A percentile compares a stretch with the other conserved stretches of the same genome.
These are phyloP conservation scores for Trichoderma lentiforme DNA, from an alignment of 2,329 filamentous ascomycete species.

Conservation along the genomic window DNA sequence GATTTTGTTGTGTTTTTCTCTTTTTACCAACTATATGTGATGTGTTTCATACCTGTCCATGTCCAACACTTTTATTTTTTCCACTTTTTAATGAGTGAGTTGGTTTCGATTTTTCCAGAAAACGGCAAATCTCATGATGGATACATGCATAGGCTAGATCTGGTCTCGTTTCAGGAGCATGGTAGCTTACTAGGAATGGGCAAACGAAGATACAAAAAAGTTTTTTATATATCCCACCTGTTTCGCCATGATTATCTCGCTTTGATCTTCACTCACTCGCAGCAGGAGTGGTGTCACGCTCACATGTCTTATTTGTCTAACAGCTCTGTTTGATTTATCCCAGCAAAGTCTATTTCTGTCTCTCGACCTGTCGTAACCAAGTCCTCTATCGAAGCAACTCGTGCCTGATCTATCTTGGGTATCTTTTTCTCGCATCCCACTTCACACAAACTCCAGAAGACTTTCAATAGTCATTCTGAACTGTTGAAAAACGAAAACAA, in stretches of 20 bases:
- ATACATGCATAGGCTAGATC: slow-evolving; percentile 4
- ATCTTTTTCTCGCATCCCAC: background rate
- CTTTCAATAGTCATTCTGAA: background rate
- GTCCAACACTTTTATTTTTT: background rate
- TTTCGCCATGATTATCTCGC: background rate
- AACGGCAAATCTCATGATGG: background rate
- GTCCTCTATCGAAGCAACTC: background rate
- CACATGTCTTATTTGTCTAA: background rate
- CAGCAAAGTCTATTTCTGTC: background rate
- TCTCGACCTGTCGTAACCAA: background rate
- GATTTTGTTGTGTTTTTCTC: background rate
- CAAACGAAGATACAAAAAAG: background rate
- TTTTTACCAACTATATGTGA: background rate
- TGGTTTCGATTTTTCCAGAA: background rate
- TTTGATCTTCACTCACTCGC: background rate
- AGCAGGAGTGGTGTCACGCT: no score
- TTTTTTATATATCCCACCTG: background rate
- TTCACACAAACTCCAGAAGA: background rate
- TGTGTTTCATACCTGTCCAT: background rate
- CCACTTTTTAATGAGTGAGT: slow-evolving; percentile 2
- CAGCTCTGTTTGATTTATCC: background rate
- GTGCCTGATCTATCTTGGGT: background rate
- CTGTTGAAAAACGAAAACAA: background rate
- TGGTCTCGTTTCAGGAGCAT: slow-evolving; percentile 7
- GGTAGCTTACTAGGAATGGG: background rate